Percentiles rank a stretch among this genome's conserved stretches.
Conservation (phyloP, 2,329 filamentous ascomycete species). For the Alternaria brassicicola region DNA sequence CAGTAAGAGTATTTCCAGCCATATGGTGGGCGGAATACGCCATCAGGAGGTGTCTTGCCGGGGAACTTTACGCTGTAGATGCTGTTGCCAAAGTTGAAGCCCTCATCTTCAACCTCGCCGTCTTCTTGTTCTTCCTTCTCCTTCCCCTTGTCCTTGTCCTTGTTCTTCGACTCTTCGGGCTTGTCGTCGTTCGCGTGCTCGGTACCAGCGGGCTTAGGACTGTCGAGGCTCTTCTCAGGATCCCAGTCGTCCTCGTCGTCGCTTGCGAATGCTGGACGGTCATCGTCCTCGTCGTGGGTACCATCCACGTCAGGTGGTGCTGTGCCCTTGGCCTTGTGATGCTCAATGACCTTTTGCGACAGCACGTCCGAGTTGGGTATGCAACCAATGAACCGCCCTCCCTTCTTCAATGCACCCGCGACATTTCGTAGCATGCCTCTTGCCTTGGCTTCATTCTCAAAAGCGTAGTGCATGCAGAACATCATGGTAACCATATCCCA, state of each 20-base stretch:
- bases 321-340: conserved; percentile 63
- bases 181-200: conserved; percentile 41
- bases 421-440: conserved; percentile 94
- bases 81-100: conserved; percentile 86
- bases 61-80: conserved; percentile 93
- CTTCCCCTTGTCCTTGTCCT: conserved; percentile 47
- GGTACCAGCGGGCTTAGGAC: conserved; percentile 42
- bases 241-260: conserved; percentile 53
- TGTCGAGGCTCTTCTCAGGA: conserved; percentile 53
- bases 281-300: conserved; percentile 38
- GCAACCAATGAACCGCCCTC: conserved; percentile 89
- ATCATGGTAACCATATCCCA: conserved; percentile 99
- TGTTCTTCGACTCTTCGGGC: conserved; percentile 31
- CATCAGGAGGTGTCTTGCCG: conserved; percentile 79
- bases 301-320: conserved; percentile 47
- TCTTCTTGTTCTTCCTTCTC: conserved; percentile 46
- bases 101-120: conserved; percentile 55
- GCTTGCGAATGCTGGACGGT: conserved; percentile 45
- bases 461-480: conserved; percentile 99
- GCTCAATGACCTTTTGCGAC: conserved; percentile 75
- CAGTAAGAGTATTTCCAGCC: conserved; percentile 99
- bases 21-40: conserved; percentile 90
- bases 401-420: conserved; percentile 86
- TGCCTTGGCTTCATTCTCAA: conserved; percentile 89
- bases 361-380: conserved; percentile 98